Percentiles rank a stretch among this genome's conserved stretches.
Conservation (phyloP, 768 basidiomycete genomes). For the Polyporus arcularius region DNA sequence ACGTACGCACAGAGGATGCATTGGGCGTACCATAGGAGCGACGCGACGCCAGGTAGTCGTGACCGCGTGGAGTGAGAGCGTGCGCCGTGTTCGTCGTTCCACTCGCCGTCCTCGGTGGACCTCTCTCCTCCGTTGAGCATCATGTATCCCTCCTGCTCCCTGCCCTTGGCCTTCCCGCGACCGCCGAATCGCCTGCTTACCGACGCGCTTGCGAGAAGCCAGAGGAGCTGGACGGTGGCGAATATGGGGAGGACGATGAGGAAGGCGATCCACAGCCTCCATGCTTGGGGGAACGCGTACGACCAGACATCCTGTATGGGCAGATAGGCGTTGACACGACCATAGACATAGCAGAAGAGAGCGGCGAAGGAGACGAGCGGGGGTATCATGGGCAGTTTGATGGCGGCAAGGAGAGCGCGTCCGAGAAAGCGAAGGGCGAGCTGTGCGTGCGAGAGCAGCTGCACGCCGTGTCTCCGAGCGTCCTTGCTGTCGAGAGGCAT, state of each 20-base stretch:
- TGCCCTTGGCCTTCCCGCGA: not conserved
- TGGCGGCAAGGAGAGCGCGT: slow-evolving; percentile 1
- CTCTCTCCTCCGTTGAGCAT: slow-evolving; percentile 3
- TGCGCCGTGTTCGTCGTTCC: slow-evolving; percentile 2
- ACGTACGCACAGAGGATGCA: slow-evolving; percentile 14
- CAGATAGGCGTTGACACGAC: not conserved
- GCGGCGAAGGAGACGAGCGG: slow-evolving; percentile 2
- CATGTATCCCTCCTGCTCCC: slow-evolving; percentile 11
- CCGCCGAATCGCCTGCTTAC: not conserved
- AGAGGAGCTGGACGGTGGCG: slow-evolving; percentile 3
- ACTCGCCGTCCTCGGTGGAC: not conserved
- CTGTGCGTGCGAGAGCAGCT: slow-evolving; percentile 8
- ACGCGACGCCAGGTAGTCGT: not conserved
- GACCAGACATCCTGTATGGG: slow-evolving; percentile 5
- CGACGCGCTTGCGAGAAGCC: not conserved
- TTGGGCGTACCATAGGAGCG: not conserved
- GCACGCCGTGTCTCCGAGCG: not conserved
- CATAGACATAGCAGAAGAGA: not conserved
- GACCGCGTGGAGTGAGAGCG: not conserved
- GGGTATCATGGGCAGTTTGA: slow-evolving; percentile 7
- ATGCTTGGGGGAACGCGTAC: slow-evolving; percentile 5
- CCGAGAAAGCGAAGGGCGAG: slow-evolving; percentile 5
- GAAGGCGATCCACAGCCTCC: slow-evolving; percentile 11
- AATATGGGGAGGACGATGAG: slow-evolving; percentile 6
- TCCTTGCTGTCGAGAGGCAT: slow-evolving; percentile 2